These are phyloP conservation scores for Cocos nucifera DNA, from an alignment of 176 grass and related monocot species.

Conservation along the genomic window DNA sequence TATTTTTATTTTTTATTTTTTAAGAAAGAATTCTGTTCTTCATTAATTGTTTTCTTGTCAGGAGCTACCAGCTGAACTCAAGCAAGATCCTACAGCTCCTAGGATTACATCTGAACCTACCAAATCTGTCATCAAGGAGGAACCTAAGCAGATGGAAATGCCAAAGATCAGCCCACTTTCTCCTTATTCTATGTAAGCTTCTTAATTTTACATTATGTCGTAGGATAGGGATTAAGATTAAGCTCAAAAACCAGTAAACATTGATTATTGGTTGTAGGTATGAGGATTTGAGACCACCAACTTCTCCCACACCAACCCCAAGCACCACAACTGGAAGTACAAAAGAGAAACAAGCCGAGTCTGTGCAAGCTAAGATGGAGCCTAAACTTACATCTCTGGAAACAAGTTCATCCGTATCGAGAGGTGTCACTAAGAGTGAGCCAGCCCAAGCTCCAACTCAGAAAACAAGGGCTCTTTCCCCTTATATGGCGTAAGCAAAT, in stretches of 20 bases:
- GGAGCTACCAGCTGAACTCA: constrained; percentile 10
- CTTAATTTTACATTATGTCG: constrained; percentile 4
- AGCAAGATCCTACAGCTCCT: constrained; percentile 1
- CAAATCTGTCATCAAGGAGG: constrained; percentile 3
- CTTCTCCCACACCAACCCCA: neutral
- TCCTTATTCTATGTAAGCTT: constrained; percentile 33
- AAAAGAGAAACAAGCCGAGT: constrained; percentile 1
- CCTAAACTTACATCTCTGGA: neutral
- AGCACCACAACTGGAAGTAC: constrained; percentile 4
- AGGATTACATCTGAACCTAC: neutral
- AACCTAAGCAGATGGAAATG: constrained; percentile 4
- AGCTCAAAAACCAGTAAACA: neutral
- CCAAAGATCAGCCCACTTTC: constrained; percentile 15
- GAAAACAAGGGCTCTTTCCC: constrained; percentile 23
- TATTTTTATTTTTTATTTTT: too few relatives aligned
- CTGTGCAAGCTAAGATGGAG: neutral
- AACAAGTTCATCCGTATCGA: constrained; percentile 1
- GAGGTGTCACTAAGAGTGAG: neutral
- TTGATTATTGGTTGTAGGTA: neutral
- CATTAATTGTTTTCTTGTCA: neutral
- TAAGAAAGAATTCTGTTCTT: neutral
- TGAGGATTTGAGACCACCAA: constrained; percentile 5
- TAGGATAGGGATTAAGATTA: too few relatives aligned
- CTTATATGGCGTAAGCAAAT: constrained; percentile 17
- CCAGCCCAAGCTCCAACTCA: constrained; percentile 1